Base-by-base conservation (phyloP, 2,329 filamentous ascomycete species). In the Ceratocystis eucalypticola region DNA sequence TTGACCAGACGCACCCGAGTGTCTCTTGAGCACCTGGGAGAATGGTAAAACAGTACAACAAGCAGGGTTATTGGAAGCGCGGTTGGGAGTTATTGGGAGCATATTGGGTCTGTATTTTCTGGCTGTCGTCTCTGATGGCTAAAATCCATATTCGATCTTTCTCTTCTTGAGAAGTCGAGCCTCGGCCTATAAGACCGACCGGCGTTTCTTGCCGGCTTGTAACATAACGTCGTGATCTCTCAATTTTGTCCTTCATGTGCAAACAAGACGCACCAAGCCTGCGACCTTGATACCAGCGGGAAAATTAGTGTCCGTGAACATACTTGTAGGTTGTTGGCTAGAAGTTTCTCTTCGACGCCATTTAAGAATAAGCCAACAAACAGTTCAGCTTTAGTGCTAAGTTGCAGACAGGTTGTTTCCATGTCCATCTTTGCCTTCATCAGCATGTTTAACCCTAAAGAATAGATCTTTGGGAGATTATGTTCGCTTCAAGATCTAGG, bases 171-270 rank as follows among this genome's bases (percentile, higher is more conserved):
- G 62, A 62, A 82, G 80, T 82, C 80, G 77, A 83, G 84, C 82
- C 77, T 65, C 84, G 84, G 84, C 84, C 84, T 85, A 76, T 86
- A 84, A 87, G 84, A 83, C 84, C 84, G 84, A 87, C 84, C 84
- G 84, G 84, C 84, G 74, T 74, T 72, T 73, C 64, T 77, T 82
- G 84, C 84, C 84, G 84, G 84, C 84, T 85, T 84, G 74, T 73
- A 74, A 74, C 66, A 68, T 46, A 55, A 41, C 37, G 37, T 45
- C 61, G 66, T 65, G 66, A 68, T 68, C 66, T 48, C 41, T 63
- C 20, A 61, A 68, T 68, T 66, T 48, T 64, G 66, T 67, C 65
- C 50, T 64, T 65, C 33, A 41, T 15, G 37, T 59, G 8, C 55
- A 37, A 30, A n/a, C 12, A 59, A 37, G 33, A 22, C 4, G 6